Percentiles rank a stretch among this genome's conserved stretches.
Conservation (phyloP, 352 stramenopile genomes). For the Phytopythium oedochilum region DNA sequence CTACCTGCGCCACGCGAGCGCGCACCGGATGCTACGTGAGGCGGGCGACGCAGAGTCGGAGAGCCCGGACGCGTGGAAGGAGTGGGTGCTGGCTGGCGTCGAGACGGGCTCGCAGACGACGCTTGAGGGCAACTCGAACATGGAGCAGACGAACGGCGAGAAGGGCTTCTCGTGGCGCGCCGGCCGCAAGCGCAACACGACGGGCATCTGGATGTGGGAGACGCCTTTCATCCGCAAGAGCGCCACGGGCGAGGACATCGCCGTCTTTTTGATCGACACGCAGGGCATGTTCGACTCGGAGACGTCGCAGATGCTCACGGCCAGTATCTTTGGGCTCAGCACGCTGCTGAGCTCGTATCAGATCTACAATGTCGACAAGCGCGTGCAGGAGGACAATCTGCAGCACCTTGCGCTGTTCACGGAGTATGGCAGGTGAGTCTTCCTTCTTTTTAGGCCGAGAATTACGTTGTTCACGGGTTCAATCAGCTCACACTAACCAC, state of each 20-base stretch:
- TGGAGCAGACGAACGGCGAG: constrained; percentile 68
- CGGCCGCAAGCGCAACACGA: constrained; percentile 96
- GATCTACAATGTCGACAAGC: constrained; percentile 99
- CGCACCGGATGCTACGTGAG: constrained; percentile 40
- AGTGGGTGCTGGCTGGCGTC: constrained; percentile 59
- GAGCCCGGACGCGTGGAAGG: constrained; percentile 49
- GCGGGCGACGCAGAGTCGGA: constrained; percentile 39
- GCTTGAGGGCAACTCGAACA: constrained; percentile 83
- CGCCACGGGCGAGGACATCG: constrained; percentile 82
- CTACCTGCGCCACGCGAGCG: constrained; percentile 88
- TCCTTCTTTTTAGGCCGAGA: background rate
- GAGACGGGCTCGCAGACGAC: constrained; percentile 46
- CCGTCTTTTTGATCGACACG: constrained; percentile 98
- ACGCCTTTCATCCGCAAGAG: constrained; percentile 95
- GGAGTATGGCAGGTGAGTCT: constrained; percentile 93
- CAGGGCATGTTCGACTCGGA: constrained; percentile 99
- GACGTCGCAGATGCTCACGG: constrained; percentile 97
- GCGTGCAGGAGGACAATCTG: constrained; percentile 99
- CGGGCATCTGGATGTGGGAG: constrained; percentile 99
- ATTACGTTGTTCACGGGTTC: constrained; percentile 12
- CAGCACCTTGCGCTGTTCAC: constrained; percentile 99
- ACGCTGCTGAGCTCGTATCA: constrained; percentile 96
- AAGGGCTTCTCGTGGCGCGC: constrained; percentile 96
- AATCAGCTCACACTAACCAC: background rate
- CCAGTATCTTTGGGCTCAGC: constrained; percentile 98